Evolutionary conservation across 495 filamentous ascomycete species (phyloP).

Genomic region (Xylaria intraflava): DNA sequence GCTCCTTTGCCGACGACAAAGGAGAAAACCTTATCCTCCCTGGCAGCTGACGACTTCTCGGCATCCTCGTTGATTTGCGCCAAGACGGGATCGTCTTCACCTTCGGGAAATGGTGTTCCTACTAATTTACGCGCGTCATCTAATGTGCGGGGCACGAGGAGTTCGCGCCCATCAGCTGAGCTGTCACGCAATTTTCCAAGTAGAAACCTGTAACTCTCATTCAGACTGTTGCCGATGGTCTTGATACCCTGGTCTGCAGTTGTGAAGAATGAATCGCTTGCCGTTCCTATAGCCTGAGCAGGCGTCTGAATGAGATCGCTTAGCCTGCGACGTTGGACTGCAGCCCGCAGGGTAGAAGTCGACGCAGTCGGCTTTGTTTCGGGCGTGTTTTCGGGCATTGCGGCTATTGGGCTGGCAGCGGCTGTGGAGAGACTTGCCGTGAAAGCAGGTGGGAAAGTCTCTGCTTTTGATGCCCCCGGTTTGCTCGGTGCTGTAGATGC

Average conservation of each 20-base stretch:
- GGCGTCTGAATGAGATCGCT: conserved; percentile 81
- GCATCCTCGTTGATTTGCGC: conserved; percentile 37
- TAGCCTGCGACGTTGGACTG: conserved; percentile 54
- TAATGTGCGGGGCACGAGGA: conserved; percentile 74
- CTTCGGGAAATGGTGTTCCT: conserved; percentile 54
- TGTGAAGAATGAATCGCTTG: conserved; percentile 73
- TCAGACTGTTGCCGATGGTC: conserved; percentile 78
- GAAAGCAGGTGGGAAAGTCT: conserved; percentile 46
- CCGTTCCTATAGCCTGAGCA: conserved; percentile 68
- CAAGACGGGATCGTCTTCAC: conserved; percentile 47
- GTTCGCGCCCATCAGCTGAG: conserved; percentile 37
- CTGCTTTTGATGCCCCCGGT: conserved; percentile 43
- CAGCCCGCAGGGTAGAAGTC: conserved; percentile 34
- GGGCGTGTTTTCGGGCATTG: conserved; percentile 30
- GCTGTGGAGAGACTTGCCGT: conserved; percentile 37
- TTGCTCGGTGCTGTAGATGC: conserved; percentile 55
- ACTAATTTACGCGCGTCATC: conserved; percentile 89
- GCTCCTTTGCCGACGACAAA: conserved; percentile 55
- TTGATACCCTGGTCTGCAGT: conserved; percentile 88
- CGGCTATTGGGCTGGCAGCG: conserved; percentile 25
- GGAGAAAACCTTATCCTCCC: conserved; percentile 54
- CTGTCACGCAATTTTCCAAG: conserved; percentile 81
- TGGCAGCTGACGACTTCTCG: conserved; percentile 26
- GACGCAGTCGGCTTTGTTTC: conserved; percentile 37
- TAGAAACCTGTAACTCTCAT: conserved; percentile 87